Evolutionary conservation across 2,329 filamentous ascomycete genomes (phyloP).

Genomic region (Colletotrichum truncatum): DNA sequence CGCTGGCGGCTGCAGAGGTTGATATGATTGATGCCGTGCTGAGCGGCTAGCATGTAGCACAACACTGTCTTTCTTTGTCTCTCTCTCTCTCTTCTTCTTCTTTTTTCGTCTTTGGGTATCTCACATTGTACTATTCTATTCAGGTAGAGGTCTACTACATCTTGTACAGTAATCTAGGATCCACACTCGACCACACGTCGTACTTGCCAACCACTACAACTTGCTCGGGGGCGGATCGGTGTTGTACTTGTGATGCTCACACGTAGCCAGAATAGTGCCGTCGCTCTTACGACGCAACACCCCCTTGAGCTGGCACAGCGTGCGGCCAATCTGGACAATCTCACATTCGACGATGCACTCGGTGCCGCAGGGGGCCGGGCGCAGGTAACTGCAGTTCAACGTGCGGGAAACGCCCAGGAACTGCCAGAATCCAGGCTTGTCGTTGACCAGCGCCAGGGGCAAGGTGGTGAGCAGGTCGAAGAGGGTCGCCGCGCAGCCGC

Average conservation of each 20-base stretch:
- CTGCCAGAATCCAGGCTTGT: constrained; percentile 67
- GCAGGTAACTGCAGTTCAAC: constrained; percentile 73
- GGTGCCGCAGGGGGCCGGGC: constrained; percentile 64
- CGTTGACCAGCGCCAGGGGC: constrained; percentile 62
- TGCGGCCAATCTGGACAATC: constrained; percentile 65
- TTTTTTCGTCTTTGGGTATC: background rate
- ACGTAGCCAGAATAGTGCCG: constrained; percentile 62
- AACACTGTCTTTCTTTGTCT: too few relatives aligned
- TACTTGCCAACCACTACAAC: constrained; percentile 30
- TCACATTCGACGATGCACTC: constrained; percentile 65
- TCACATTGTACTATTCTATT: background rate
- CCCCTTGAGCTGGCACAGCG: constrained; percentile 61
- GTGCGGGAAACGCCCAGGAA: constrained; percentile 72
- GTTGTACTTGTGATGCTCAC: constrained; percentile 73
- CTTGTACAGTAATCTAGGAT: background rate
- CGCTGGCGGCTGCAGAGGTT: constrained; percentile 15
- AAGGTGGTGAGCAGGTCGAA: constrained; percentile 74
- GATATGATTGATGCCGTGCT: constrained; percentile 26
- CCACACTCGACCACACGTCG: background rate
- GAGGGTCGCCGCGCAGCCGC: constrained; percentile 71
- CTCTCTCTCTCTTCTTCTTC: too few relatives aligned
- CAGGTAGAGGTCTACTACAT: background rate
- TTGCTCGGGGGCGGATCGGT: constrained; percentile 55
- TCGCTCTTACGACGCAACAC: constrained; percentile 63
- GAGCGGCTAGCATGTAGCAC: constrained; percentile 21